Percentiles rank a stretch among this genome's conserved stretches.
phyloP scores from a whole-genome alignment of 495 filamentous ascomycete genomes.

The Parachaetomium inaequale region DNA sequence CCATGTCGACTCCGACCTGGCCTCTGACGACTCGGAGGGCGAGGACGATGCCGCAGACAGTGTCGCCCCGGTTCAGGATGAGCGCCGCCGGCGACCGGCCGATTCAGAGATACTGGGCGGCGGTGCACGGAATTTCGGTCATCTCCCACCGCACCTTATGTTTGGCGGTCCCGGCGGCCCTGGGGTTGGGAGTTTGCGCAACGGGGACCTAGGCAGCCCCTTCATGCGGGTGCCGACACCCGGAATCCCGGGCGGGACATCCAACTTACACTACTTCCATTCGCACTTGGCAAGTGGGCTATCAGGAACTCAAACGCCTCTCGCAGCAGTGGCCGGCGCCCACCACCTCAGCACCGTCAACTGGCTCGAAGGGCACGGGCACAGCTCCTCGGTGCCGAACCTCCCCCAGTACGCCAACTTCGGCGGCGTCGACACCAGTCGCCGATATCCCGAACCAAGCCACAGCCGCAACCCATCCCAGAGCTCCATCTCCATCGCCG shows the following conservation, averaged over 20 bases:
- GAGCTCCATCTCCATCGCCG: constrained; percentile 42
- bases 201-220: constrained; percentile 57
- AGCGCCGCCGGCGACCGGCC: constrained; percentile 39
- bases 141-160: constrained; percentile 37
- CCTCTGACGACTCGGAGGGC: constrained; percentile 39
- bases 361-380: constrained; percentile 40
- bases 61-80: constrained; percentile 39
- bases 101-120: constrained; percentile 6
- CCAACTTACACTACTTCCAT: constrained; percentile 89
- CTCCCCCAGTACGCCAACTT: constrained; percentile 20
- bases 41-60: constrained; percentile 39
- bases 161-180: constrained; percentile 27
- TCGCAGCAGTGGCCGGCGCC: constrained; percentile 77
- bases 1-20: constrained; percentile 43
- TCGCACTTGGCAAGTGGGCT: constrained; percentile 73
- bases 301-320: constrained; percentile 80
- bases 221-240: constrained; percentile 67
- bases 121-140: neutral
- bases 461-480: constrained; percentile 45
- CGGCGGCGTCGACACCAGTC: constrained; percentile 12
- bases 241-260: constrained; percentile 79
- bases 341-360: constrained; percentile 38
- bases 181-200: constrained; percentile 26
- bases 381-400: constrained; percentile 33
- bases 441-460: constrained; percentile 14